Base-by-base conservation (phyloP, 2,329 filamentous ascomycete genomes). In the Trichoderma sp. region DNA sequence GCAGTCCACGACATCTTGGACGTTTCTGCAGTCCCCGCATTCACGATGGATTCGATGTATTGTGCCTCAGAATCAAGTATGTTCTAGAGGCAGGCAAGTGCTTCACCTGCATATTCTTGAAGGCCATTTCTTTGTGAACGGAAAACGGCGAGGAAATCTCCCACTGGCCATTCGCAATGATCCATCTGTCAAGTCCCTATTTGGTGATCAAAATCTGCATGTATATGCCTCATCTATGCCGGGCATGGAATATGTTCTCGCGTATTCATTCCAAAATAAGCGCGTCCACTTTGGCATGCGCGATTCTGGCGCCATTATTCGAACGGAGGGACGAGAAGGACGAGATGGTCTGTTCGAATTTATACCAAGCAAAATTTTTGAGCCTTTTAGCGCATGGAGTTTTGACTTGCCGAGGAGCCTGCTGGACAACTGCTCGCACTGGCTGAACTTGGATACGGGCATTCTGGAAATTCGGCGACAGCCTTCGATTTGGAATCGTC, bases 361-460 rank as follows among this genome's bases (percentile, higher is more conserved):
- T 6, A 78, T 88, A 4, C 84, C 84, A 0, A 76, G 80, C 1
- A 29, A 79, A 0, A 27, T 81, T 0, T 86, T 88, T 35, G 77
- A 63, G 1, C 3, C n/a, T 6, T 11, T 7, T 18, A 75, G 77
- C 0, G 7, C 24, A 0, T 18, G 64, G 1, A 76, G 24, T 3
- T 86, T 82, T 45, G 90, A 91, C 77, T 81, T 93, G 0, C 92
- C 91, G 0, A 77, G 77, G 0, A 79, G 84, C 0, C 82, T 93
- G 0, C 76, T 91, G 0, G 80, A 88, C 0, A 82, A 86, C 7
- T 92, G 89, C 67, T 83, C 88, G 0, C 91, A 93, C 76, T 93
- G 91, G 90, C 82, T 93, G 4, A 84, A 93, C 59, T 14, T 91
- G 0, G 65, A 33, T 0, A 80, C 76, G 0, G 76, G 80, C 0